phyloP scores from a whole-genome alignment of 495 filamentous ascomycete genomes.

The Penicillium desertorum region DNA sequence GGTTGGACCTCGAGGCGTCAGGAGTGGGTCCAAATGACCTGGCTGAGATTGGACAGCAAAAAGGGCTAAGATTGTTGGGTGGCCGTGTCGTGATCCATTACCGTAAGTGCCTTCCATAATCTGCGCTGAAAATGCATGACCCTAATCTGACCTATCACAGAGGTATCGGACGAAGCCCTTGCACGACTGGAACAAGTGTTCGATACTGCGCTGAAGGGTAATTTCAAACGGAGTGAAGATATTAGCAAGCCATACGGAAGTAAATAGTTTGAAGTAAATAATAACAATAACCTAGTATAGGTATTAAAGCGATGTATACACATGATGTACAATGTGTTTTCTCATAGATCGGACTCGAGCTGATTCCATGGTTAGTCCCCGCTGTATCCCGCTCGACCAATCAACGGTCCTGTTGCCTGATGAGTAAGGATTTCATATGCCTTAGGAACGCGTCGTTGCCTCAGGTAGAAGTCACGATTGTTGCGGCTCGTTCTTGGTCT shows the following conservation, averaged over 20 bases:
- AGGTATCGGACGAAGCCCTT: constrained; percentile 48
- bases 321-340: background rate
- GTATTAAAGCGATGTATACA: background rate
- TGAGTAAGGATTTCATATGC: constrained; percentile 15
- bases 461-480: constrained; percentile 22
- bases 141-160: constrained; percentile 36
- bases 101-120: constrained; percentile 34
- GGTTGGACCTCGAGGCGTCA: constrained; percentile 69
- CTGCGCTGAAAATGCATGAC: background rate
- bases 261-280: constrained; percentile 6
- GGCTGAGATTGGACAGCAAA: constrained; percentile 37
- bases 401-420: constrained; percentile 5
- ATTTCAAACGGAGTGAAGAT: constrained; percentile 39
- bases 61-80: constrained; percentile 42
- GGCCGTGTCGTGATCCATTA: constrained; percentile 47
- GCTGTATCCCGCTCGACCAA: constrained; percentile 10
- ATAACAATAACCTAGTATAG: background rate
- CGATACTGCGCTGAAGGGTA: constrained; percentile 38
- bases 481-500: constrained; percentile 26
- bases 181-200: constrained; percentile 43
- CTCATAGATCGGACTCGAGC: background rate
- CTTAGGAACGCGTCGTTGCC: constrained; percentile 25
- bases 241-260: constrained; percentile 42
- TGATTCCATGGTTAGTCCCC: constrained; percentile 1
- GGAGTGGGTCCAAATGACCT: constrained; percentile 46